Base-by-base conservation (phyloP, 345 rosid genomes). In the Murraya paniculata region DNA sequence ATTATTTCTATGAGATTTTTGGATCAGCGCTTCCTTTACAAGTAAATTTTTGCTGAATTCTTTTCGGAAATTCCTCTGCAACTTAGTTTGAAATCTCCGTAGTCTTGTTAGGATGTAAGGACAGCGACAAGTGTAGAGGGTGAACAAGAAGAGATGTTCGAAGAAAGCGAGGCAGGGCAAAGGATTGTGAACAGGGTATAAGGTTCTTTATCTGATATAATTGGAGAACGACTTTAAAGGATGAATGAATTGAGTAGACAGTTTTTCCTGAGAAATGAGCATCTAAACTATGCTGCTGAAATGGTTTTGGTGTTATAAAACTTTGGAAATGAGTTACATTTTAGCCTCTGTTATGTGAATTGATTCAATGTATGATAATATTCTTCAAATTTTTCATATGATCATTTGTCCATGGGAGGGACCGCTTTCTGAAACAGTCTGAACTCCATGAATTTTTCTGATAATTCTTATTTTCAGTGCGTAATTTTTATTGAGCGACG, bases 161-260 rank as follows among this genome's bases (percentile, higher is more conserved):
- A 95, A 89, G 80, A 95, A 91, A 84, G 91, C 82, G 98, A 92
- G 56, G 89, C 98, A 59, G 98, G 92, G 84, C 95, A 93, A 62
- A 18, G n/a, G n/a, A n/a, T n/a, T n/a, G 84, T 91, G 71, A 93
- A 87, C 77, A 90, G 99, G 91, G 98, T 89, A 67, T 39, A 84
- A 71, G 68, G 50, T 64, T 55, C 31, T 36, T 77, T 73, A 81
- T 50, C 62, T 38, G n/a, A 56, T 79, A 64, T 24, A 27, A 68
- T 73, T 77, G 70, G 39, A 35, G 71, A 27, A 16, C 50, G 35
- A 77, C 48, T 74, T 31, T 9, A 38, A n/a, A 39, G 61, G 39
- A 30, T 41, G 68, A 72, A 77, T 59, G 22, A 9, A 50, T 64
- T 75, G 50, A 64, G 45, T 11, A 2, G 61, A 22, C 5, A 31